Conservation (phyloP, 768 basidiomycete species). For the Cystofilobasidium capitatum region DNA sequence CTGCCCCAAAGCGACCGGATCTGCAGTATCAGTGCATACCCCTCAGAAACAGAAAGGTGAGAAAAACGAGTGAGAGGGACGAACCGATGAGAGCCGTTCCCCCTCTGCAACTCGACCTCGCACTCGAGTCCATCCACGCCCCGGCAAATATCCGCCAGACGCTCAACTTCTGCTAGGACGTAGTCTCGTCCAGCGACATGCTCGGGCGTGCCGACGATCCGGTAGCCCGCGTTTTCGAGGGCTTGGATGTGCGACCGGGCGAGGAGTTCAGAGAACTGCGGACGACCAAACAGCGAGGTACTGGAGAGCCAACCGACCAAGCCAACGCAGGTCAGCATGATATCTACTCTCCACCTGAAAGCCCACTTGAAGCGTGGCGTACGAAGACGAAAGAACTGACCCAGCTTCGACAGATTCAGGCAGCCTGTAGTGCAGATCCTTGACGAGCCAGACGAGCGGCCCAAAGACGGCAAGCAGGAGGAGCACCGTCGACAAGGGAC, state of each 20-base stretch:
- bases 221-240: conserved; percentile 11
- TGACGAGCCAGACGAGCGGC: neutral
- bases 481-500: neutral
- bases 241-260: conserved; percentile 12
- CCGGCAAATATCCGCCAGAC: conserved; percentile 7
- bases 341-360: neutral
- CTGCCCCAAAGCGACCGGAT: neutral
- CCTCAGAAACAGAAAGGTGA: neutral
- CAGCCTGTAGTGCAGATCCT: conserved; percentile 1
- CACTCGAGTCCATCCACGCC: conserved; percentile 13
- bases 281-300: neutral
- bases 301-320: neutral
- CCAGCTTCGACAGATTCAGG: neutral
- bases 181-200: conserved; percentile 24
- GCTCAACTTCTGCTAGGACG: conserved; percentile 3
- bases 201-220: conserved; percentile 21
- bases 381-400: neutral
- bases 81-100: conserved; percentile 15
- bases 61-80: neutral
- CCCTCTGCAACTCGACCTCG: conserved; percentile 19
- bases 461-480: conserved; percentile 8
- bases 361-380: neutral
- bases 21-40: too few relatives aligned
- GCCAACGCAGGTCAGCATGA: neutral
- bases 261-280: conserved; percentile 14